Percentiles rank a stretch among this genome's conserved stretches.
Conservation (phyloP, 495 filamentous ascomycete species). For the Tetracladium marchalianum region DNA sequence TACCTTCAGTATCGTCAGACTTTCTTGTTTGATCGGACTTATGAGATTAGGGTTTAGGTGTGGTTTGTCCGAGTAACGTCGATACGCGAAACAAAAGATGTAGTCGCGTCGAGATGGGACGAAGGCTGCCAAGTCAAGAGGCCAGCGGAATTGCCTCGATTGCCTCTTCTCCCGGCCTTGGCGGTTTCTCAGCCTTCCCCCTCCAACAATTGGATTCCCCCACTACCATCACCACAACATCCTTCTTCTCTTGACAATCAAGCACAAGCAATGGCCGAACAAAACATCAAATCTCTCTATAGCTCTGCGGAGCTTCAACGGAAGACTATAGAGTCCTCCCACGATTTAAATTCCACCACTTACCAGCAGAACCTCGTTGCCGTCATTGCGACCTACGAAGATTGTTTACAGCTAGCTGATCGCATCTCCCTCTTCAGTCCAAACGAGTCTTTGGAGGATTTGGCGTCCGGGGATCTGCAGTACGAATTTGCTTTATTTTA, state of each 20-base stretch:
- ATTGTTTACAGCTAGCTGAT: constrained; percentile 58
- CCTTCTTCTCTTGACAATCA: not conserved
- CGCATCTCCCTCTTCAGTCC: constrained; percentile 74
- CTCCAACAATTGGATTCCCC: not conserved
- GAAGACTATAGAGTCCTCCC: constrained; percentile 31
- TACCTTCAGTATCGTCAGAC: constrained; percentile 35
- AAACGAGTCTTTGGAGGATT: constrained; percentile 84
- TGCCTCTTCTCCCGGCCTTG: no score
- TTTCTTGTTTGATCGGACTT: no score
- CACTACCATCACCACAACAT: not conserved
- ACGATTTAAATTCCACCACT: constrained; percentile 27
- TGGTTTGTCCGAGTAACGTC: no score
- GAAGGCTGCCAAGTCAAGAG: no score
- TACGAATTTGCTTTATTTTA: constrained; percentile 34
- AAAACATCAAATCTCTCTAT: constrained; percentile 48
- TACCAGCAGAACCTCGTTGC: constrained; percentile 59
- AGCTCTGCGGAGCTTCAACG: constrained; percentile 45
- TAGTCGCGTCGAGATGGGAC: no score
- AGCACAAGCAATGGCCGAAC: constrained; percentile 28
- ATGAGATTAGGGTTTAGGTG: no score
- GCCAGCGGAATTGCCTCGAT: no score
- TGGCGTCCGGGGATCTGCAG: constrained; percentile 74
- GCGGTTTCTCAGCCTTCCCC: not conserved
- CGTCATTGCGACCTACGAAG: constrained; percentile 59
- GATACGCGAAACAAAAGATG: no score